Evolutionary conservation across 2,329 filamentous ascomycete species (phyloP), one percentile per base, ranked within the genome.

Genomic region (Penicillium sp.): DNA sequence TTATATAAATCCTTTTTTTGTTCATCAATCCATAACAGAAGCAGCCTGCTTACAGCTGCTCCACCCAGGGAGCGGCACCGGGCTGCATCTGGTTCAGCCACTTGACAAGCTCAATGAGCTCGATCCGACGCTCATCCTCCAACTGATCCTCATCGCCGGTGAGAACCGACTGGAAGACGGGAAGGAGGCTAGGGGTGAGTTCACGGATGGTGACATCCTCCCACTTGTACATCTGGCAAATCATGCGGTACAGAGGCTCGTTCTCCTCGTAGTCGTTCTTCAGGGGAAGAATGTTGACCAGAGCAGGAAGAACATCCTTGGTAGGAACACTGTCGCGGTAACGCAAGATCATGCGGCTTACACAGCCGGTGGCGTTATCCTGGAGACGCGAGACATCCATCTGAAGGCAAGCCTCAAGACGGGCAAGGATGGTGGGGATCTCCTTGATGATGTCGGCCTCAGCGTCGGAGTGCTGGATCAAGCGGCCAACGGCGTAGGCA

Each of bases 251-350:
- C 59, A 97, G 87, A 9, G 94, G 92, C 69, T 91, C 90, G 78
- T 99, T 97, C 84, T 97, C 94, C 77, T 97, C 92, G 68, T 86
- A 97, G 75, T 97, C 94, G 73, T 96, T 93, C 75, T 90, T 90
- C 61, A 97, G 82, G 10, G 94, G 94, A 38, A 97, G 84, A 29
- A 93, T 83, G 60, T 85, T 84, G 56, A 96, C 84, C 29, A 97
- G 79, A 1, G 86, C 86, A 27, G 93, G 93, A 1, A 99, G 84
- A 21, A 96, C 90, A 59, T 96, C 87, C 39, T 83, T 78, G 53
- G 96, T 83, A 19, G 93, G 92, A 10, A 96, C 87, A 66, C 85
- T 85, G 66, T 93, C 87, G n/a, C 90, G 88, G 77, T 96, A 88
- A 69, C 89, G 89, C 73, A 90, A 85, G 76, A 97, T 96, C 89